Conservation (phyloP, 805 yeast genomes). For the Wickerhamomyces bovis region DNA sequence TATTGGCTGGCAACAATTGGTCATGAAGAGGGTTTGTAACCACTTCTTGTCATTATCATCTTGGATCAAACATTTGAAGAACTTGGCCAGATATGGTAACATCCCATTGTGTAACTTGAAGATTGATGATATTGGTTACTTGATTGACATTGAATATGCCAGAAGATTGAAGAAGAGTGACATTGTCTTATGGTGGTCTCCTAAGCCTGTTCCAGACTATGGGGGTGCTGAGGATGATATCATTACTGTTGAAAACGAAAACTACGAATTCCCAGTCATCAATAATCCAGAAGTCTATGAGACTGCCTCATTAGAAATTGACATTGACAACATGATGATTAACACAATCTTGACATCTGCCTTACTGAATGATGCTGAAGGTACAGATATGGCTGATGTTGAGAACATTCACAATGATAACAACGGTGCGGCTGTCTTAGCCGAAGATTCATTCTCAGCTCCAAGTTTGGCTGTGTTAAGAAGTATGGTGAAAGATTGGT, state of each 20-base stretch:
- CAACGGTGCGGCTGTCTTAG: slow-evolving; percentile 37
- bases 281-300: slow-evolving; percentile 77
- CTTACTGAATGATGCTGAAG: slow-evolving; percentile 81
- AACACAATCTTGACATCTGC: slow-evolving; percentile 85
- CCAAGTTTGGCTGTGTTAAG: slow-evolving; percentile 69
- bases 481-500: slow-evolving; percentile 78
- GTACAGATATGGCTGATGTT: slow-evolving; percentile 61
- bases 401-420: slow-evolving; percentile 27
- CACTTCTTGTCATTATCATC: slow-evolving; percentile 69
- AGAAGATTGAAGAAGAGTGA: slow-evolving; percentile 59
- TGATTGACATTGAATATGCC: slow-evolving; percentile 85
- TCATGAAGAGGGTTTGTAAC: slow-evolving; percentile 58
- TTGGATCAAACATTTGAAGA: slow-evolving; percentile 62
- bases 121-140: slow-evolving; percentile 67
- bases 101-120: slow-evolving; percentile 84
- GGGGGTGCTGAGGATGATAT: slow-evolving; percentile 75
- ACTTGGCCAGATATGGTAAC: slow-evolving; percentile 64
- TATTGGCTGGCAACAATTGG: slow-evolving; percentile 72
- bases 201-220: slow-evolving; percentile 69
- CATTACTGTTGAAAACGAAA: slow-evolving; percentile 42
- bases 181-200: slow-evolving; percentile 92
- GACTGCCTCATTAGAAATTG: slow-evolving; percentile 72
- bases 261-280: slow-evolving; percentile 62
- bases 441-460: slow-evolving; percentile 78
- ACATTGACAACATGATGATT: slow-evolving; percentile 71